Evolutionary conservation across 2,329 filamentous ascomycete genomes (phyloP).

Genomic region (Akanthomyces uredinophilus): DNA sequence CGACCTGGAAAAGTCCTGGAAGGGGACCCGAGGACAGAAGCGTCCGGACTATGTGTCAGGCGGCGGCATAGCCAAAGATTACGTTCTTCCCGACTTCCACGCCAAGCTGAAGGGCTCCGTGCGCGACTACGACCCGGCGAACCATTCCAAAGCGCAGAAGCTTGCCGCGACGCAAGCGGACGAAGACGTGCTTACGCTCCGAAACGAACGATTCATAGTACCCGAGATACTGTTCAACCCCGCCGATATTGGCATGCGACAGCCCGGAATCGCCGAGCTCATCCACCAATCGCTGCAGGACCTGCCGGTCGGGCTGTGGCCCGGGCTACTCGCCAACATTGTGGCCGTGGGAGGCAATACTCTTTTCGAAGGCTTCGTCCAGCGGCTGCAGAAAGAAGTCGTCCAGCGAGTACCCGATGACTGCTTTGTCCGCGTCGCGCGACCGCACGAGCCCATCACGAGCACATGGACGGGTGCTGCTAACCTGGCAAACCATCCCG

Average conservation of each 20-base stretch:
- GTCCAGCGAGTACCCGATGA: constrained; percentile 68
- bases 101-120: constrained; percentile 59
- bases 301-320: constrained; percentile 78
- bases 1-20: constrained; percentile 82
- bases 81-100: constrained; percentile 80
- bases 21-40: constrained; percentile 60
- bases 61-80: constrained; percentile 73
- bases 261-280: constrained; percentile 77
- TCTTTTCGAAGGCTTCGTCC: constrained; percentile 72
- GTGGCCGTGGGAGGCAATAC: constrained; percentile 85
- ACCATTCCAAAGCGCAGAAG: constrained; percentile 48
- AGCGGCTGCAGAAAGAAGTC: constrained; percentile 71
- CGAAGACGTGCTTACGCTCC: constrained; percentile 80
- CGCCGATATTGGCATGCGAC: constrained; percentile 75
- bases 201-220: constrained; percentile 86
- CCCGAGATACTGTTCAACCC: constrained; percentile 89
- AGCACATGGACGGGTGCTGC: constrained; percentile 86
- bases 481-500: constrained; percentile 63
- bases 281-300: constrained; percentile 71
- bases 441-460: constrained; percentile 66
- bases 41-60: constrained; percentile 45
- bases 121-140: constrained; percentile 68
- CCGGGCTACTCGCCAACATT: constrained; percentile 78
- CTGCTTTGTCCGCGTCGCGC: constrained; percentile 69
- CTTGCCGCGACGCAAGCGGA: constrained; percentile 36